Base-by-base conservation (phyloP, 768 basidiomycete species). In the Tylopilus vinaceipallidus region DNA sequence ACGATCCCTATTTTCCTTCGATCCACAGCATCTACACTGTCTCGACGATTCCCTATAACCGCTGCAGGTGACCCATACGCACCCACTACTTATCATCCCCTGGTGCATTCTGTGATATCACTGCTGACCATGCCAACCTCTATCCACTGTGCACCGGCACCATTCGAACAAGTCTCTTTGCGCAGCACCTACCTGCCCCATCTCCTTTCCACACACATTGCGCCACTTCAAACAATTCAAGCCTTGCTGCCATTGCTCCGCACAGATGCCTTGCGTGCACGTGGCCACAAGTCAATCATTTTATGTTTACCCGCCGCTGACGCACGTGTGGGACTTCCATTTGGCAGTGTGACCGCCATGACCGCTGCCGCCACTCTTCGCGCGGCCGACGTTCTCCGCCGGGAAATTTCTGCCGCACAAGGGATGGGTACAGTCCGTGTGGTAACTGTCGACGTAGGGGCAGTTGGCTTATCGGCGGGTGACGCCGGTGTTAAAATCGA, bases 41-140 rank as follows among this genome's bases (percentile, higher is more conserved):
- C 87, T 16, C 84, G 90, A 54, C 81, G 83, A 41, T 95, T 91
- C 70, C 92, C 92, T 4, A 78, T 91, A 56, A 83, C 79, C 29
- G 68, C 82, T 7, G 72, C 87, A 3, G 92, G 92, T 22, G 93
- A 95, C 65, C 91, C 92, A 2, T 89, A 84, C 63, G 80, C 77
- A 20, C 75, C 84, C 0, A 80, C 84, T 20, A 72, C 81, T 23
- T 68, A 82, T 16, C 77, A 83, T 60, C 82, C 87, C 3, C 82
- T 87, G 66, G 75, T 95, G 37, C 83, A 88, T 54, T 86, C 89
- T 19, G 73, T 92, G 56, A 76, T 95, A 57, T 91, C 88, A 36
- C 75, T 91, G 26, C 77, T 91, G 53, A 77, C 84, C 44, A 75
- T 91, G 30, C 60, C 77, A 27, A 60, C 73, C n/a, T 74, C 56